These are phyloP conservation scores for Pterocarpus macrocarpus DNA, from an alignment of 306 rosid genomes.

Conservation along the genomic window DNA sequence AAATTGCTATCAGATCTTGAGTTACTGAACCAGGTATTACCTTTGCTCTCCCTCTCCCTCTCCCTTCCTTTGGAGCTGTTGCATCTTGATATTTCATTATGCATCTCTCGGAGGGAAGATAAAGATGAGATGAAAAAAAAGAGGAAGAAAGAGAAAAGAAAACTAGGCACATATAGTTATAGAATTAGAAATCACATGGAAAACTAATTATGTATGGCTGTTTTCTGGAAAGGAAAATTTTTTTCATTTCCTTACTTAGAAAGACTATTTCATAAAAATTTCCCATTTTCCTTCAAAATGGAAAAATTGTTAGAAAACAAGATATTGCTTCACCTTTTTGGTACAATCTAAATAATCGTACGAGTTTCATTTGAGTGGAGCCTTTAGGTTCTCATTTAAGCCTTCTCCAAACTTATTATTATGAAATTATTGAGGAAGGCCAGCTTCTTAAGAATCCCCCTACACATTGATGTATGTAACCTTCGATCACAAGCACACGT, in stretches of 20 bases:
- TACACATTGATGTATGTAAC: constrained; percentile 4
- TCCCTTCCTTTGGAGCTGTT: constrained; percentile 37
- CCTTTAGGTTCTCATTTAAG: constrained; percentile 17
- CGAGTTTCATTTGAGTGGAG: constrained; percentile 1
- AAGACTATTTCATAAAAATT: neutral
- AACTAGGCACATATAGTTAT: constrained; percentile 17
- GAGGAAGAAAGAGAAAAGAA: constrained; percentile 18
- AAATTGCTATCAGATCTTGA: constrained; percentile 76
- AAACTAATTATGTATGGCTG: constrained; percentile 9
- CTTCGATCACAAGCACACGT: constrained; percentile 12
- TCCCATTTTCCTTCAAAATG: constrained; percentile 20
- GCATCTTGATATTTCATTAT: constrained; percentile 39
- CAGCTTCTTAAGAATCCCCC: constrained; percentile 3
- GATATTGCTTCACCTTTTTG: neutral
- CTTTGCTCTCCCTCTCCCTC: neutral
- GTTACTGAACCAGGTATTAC: constrained; percentile 80
- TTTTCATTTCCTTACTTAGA: neutral
- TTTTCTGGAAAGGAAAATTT: constrained; percentile 19
- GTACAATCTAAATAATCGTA: constrained; percentile 1
- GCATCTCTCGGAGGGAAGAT: constrained; percentile 14
- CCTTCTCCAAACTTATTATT: constrained; percentile 12
- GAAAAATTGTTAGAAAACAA: constrained; percentile 1
- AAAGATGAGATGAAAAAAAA: neutral
- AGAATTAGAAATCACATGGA: constrained; percentile 25
- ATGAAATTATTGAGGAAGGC: constrained; percentile 24